Percentiles rank a stretch among this genome's conserved stretches.
Conservation (phyloP, 2,329 filamentous ascomycete genomes). For the Trichocomaceae sp. region DNA sequence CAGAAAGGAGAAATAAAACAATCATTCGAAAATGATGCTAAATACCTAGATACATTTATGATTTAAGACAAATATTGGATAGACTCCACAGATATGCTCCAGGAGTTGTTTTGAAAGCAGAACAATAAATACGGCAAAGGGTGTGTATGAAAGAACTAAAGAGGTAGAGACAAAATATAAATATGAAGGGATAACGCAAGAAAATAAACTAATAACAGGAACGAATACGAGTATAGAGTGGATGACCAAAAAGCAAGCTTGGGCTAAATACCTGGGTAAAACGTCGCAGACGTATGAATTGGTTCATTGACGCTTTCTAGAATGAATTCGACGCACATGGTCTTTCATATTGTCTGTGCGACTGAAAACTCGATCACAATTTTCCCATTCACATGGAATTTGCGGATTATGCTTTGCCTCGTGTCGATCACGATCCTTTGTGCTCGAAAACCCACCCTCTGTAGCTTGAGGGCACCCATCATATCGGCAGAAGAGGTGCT, state of each 20-base stretch:
- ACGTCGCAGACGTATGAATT: too few species aligned
- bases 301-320: background rate
- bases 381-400: conserved; percentile 53
- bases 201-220: background rate
- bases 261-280: background rate
- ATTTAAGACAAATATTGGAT: background rate
- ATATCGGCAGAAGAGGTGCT: conserved; percentile 55
- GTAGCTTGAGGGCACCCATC: conserved; percentile 52
- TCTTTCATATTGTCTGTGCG: conserved; percentile 57
- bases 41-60: background rate
- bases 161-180: background rate
- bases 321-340: conserved; percentile 41
- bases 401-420: conserved; percentile 58
- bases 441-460: conserved; percentile 55
- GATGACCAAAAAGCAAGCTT: background rate
- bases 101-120: background rate
- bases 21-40: background rate
- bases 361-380: conserved; percentile 54
- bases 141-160: background rate
- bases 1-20: too few species aligned
- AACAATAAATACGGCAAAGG: background rate
- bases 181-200: background rate
- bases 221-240: background rate
- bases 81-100: background rate
- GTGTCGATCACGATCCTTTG: conserved; percentile 56